Evolutionary conservation across 2,329 filamentous ascomycete species (phyloP), one percentile per base, ranked within the genome.

Genomic region (Pyrenochaeta sp.): DNA sequence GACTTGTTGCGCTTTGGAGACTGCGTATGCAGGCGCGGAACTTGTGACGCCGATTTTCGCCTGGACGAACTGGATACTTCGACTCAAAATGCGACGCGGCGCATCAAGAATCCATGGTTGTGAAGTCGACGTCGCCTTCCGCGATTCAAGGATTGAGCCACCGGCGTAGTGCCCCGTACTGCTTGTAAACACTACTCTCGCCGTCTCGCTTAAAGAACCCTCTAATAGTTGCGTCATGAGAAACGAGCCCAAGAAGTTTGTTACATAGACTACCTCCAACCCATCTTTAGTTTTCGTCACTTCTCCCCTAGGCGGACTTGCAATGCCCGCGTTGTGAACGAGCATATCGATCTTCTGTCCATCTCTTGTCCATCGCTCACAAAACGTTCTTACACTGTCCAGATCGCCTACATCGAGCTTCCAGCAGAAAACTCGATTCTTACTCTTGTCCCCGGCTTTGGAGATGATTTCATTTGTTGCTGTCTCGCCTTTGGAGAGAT

Each of bases 251-350:
- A 62, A 44, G 28, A 67, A 61, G n/a, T 68, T 66, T 0, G 64
- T 68, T 0, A 56, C 48, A 34, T 63, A 50, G 30, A 65, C 43
- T 7, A 61, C 48, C 6, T 60, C 50, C 10, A 54, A 43, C 15
- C 65, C 59, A 12, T 61, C 55, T 1, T 51, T 46, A 12, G 53
- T 52, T 19, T 27, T 56, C 3, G 44, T 36, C 24, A 50, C 34
- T 10, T 12, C 30, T 22, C 45, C 52, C 4, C 15, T 1, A 0
- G 61, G 56, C 1, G 51, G 27, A 9, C 54, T 47, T 8, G 59
- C 52, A 12, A 66, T 62, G 12, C 63, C 65, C 24, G 65, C 61
- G 27, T 65, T 66, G 34, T 68, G 65, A 9, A 64, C 54, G 15
- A 68, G 50, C 39, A 65, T 65, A 25, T 66, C 61, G 45, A 66